Base-by-base conservation (phyloP, 495 filamentous ascomycete species). In the Margaritispora aquatica region DNA sequence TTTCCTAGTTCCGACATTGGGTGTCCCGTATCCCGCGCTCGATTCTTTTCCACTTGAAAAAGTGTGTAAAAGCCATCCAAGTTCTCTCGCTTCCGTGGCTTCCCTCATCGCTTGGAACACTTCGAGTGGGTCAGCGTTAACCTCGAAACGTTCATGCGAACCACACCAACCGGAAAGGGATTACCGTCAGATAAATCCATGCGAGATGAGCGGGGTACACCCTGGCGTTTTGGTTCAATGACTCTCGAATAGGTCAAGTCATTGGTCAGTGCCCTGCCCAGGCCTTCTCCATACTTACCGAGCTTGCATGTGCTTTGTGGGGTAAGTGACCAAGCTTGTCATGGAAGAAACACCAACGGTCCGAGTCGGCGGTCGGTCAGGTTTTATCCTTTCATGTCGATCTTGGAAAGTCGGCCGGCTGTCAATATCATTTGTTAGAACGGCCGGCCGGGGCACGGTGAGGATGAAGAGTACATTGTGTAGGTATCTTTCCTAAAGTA, bases 1-100 rank as follows among this genome's bases (percentile, higher is more conserved):
- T 9, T 63, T 53, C 0, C 19, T 60, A 66, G 60, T 27, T 41
- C 59, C 63, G 63, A 61, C 34, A 2, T 47, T 13, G 5, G 11
- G 38, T 2, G 38, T n/a, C 38, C 15, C 17, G 38, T 44, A n/a
- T n/a, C n/a, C n/a, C n/a, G n/a, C n/a, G n/a, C n/a, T n/a, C n/a
- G n/a, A n/a, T n/a, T n/a, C n/a, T n/a, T n/a, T n/a, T n/a, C n/a
- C n/a, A n/a, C n/a, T n/a, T n/a, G n/a, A n/a, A n/a, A n/a, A n/a
- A n/a, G n/a, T n/a, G n/a, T n/a, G n/a, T n/a, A n/a, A n/a, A n/a
- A n/a, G n/a, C n/a, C n/a, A n/a, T n/a, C n/a, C n/a, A n/a, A n/a
- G n/a, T n/a, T n/a, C n/a, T n/a, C n/a, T n/a, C n/a, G n/a, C n/a
- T n/a, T n/a, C n/a, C n/a, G n/a, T n/a, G n/a, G n/a, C n/a, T n/a